Evolutionary conservation across 176 grass and related monocot genomes (phyloP).

Genomic region (Triticum urartu): DNA sequence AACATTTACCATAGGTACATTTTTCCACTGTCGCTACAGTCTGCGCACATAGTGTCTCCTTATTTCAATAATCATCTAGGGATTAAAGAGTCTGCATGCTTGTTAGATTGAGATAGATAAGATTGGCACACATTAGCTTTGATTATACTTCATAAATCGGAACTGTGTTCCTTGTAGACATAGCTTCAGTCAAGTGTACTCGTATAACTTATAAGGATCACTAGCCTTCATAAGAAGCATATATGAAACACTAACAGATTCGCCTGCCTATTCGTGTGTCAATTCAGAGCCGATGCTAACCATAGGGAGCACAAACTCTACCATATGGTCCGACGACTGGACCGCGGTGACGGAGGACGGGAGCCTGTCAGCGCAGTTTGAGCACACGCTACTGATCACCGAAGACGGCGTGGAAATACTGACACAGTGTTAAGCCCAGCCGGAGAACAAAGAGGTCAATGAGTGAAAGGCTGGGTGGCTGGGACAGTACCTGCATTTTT

Average conservation of each 20-base stretch:
- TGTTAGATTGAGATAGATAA: neutral
- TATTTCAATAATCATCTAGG: neutral
- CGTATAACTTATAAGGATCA: no score
- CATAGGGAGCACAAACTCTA: slow-evolving; percentile 67
- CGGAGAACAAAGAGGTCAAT: neutral
- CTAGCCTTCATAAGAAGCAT: neutral
- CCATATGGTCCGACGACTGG: slow-evolving; percentile 88
- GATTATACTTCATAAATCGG: neutral
- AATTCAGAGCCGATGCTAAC: slow-evolving; percentile 87
- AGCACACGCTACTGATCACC: slow-evolving; percentile 79
- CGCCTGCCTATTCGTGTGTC: neutral
- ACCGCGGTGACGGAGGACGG: slow-evolving; percentile 88
- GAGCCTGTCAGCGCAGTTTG: slow-evolving; percentile 84
- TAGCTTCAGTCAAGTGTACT: no score
- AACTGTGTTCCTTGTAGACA: neutral
- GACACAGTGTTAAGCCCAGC: slow-evolving; percentile 50
- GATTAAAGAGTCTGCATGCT: neutral
- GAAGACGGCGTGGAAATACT: slow-evolving; percentile 79
- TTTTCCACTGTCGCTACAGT: neutral
- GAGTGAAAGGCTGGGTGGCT: neutral
- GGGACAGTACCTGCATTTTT: slow-evolving; percentile 14
- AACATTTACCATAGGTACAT: slow-evolving; percentile 98
- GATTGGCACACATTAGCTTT: neutral
- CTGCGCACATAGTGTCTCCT: neutral
- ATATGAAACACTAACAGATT: slow-evolving; percentile 13